Evolutionary conservation across 2,329 filamentous ascomycete species (phyloP), one percentile per base, ranked within the genome.

Genomic region (Fusarium xylarioides): DNA sequence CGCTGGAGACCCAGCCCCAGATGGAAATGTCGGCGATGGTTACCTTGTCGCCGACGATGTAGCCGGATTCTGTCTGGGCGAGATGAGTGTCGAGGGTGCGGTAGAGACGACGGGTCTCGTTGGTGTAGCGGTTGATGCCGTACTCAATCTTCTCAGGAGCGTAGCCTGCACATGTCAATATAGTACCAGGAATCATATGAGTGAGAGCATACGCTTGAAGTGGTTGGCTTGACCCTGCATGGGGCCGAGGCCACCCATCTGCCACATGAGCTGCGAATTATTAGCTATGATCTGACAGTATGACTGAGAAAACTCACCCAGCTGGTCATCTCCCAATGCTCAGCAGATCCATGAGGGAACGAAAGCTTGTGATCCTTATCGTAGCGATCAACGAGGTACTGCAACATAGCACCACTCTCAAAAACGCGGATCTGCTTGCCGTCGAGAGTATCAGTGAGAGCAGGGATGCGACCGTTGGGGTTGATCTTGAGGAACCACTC

Each of bases 401-500:
- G 90, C 84, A 97, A 85, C 79, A 97, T 96, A 72, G 91, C 90
- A 64, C 93, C 94, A 71, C 90, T 93, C 83, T 97, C 95, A 79
- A 97, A 97, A 23, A 97, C 81, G 64, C 88, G 87, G 79, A 97
- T 94, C 38, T 86, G 85, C 80, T 92, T 85, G 75, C 93, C 93
- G 80, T 96, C 91, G 80, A 93, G 92, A 11, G 87, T 93, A 82
- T 97, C 95, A 12, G 93, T 96, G 56, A 97, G 78, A 64, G 95
- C 95, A 8, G 95, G 95, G 77, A 97, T 97, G 74, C 95, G 92
- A 73, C 95, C 95, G 81, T 97, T 97, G 72, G 95, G 95, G 83
- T 97, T 97, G 84, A 97, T 97, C 58, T 91, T 91, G 34, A 97
- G 88, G 83, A 95, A 98, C 94, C 93, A 97, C 21, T 89, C 90